These are phyloP conservation scores for Fusarium albosuccineum DNA, from an alignment of 2,329 filamentous ascomycete genomes.

Conservation along the genomic window DNA sequence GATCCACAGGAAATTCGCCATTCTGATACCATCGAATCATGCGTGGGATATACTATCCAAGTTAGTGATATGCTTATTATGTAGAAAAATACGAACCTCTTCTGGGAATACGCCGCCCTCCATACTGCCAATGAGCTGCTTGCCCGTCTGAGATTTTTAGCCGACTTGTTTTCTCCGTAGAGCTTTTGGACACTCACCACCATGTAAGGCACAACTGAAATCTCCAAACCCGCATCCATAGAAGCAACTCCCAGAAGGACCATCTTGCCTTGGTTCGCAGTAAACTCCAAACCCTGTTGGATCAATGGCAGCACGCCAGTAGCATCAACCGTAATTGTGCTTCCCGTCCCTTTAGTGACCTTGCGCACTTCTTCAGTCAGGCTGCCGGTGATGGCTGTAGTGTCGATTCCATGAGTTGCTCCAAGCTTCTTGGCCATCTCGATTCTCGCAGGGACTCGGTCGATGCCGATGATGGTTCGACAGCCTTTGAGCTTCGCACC, in stretches of 20 bases:
- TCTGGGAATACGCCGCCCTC: background rate
- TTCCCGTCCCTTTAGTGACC: background rate
- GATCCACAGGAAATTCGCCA: background rate
- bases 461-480: constrained; percentile 17
- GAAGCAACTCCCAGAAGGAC: constrained; percentile 21
- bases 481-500: constrained; percentile 15
- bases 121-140: constrained; percentile 1
- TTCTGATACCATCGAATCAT: constrained; percentile 3
- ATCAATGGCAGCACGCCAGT: background rate
- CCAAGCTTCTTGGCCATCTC: constrained; percentile 19
- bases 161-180: no score
- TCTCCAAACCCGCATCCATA: constrained; percentile 11
- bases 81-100: background rate
- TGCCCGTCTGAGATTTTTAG: background rate
- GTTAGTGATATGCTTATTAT: background rate
- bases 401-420: constrained; percentile 16
- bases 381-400: background rate
- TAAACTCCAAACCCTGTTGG: constrained; percentile 14
- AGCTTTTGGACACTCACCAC: background rate
- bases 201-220: constrained; percentile 5
- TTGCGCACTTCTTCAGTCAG: background rate
- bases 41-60: background rate
- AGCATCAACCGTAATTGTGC: background rate
- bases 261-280: constrained; percentile 21
- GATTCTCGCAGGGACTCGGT: constrained; percentile 8